Base-by-base conservation (phyloP, 169 alveolate species). In the Plasmodium gonderi region DNA sequence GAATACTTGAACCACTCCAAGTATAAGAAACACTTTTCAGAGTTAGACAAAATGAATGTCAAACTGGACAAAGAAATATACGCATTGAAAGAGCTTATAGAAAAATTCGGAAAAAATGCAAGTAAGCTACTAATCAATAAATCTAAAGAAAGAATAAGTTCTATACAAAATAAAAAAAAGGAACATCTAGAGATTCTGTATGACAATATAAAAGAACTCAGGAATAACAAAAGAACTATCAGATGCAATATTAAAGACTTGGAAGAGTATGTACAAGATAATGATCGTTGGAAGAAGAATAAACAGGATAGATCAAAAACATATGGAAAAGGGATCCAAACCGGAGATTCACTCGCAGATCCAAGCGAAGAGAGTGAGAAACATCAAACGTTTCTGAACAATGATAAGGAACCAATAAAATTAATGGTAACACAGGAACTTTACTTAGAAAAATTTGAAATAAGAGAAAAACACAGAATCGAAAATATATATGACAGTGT, bases 391-490 rank as follows among this genome's bases (percentile, higher is more conserved):
- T 17, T 54, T 3, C 40, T 69, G 36, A 44, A 14, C 38, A 80
- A 33, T 0, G 14, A 8, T 0, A 31, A 0, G 1, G 38, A 8
- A 8, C 29, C 6, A 6, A 9, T 29, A 45, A 7, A 20, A 6
- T 0, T 6, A 4, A 45, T 45, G 36, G 44, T 9, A 33, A 4
- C 12, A 2, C 12, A 9, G n/a, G 12, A 69, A 31, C 82, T 76
- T 69, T 65, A 90, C 49, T 38, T 90, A 9, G 94, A 90, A 64
- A 90, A 90, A 67, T 90, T 90, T 29, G 94, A 90, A 90, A 90
- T 78, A 44, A 90, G 94, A 31, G 94, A 90, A 67, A 90, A 90
- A 78, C 14, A 78, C 44, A 77, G 94, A 90, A 90, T 90, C 26
- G 94, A 90, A 65, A 77, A 64, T 20, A 14, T 90, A 42, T 90